Evolutionary conservation across 345 rosid genomes (phyloP).

Genomic region (Arabidopsis suecica): DNA sequence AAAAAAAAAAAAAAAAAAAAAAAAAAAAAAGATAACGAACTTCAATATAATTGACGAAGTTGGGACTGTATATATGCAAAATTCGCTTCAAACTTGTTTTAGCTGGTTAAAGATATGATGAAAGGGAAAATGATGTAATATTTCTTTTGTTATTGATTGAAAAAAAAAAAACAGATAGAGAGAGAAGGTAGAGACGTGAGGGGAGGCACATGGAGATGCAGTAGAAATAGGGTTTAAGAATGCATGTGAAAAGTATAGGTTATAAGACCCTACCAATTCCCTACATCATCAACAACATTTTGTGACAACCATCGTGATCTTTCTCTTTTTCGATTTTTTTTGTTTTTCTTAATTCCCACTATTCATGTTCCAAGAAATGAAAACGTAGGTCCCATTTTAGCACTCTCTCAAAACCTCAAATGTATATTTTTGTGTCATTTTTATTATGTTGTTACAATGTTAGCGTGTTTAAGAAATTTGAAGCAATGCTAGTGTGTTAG

Average conservation of each 20-base stretch:
- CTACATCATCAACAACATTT: conserved; percentile 41
- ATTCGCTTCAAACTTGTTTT: neutral
- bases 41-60: no score
- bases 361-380: conserved; percentile 43
- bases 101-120: conserved; percentile 9
- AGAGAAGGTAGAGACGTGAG: conserved; percentile 40
- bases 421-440: neutral
- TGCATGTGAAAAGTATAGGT: conserved; percentile 48
- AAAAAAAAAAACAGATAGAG: neutral
- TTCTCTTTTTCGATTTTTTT: conserved; percentile 17
- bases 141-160: neutral
- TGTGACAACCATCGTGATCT: conserved; percentile 51
- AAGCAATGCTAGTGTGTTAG: neutral
- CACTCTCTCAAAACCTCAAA: conserved; percentile 34
- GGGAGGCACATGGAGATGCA: conserved; percentile 50
- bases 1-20: no score
- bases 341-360: conserved; percentile 34
- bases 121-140: neutral
- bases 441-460: no score
- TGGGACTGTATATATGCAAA: no score
- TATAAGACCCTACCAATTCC: conserved; percentile 45
- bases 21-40: no score
- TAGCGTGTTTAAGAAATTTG: neutral
- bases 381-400: conserved; percentile 33
- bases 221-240: conserved; percentile 49